Evolutionary conservation across 2,329 filamentous ascomycete species (phyloP).

Genomic region (Arthrobotrys sphaeroides): DNA sequence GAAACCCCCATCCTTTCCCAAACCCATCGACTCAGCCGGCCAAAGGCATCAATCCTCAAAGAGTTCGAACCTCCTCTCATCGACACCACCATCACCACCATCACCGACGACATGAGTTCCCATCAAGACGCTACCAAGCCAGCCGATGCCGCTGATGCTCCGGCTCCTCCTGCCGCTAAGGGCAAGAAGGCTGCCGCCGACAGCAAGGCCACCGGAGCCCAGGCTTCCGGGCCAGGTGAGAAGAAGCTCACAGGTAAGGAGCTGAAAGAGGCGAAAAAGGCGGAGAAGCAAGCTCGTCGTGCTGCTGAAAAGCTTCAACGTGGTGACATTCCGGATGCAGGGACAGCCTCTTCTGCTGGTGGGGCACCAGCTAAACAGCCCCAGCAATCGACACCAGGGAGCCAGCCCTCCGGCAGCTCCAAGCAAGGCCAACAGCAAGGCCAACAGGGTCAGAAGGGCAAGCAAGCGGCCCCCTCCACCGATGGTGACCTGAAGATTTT

Average conservation of each 20-base stretch:
- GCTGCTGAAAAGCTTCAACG: constrained; percentile 74
- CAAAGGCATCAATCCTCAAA: neutral
- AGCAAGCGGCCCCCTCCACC: constrained; percentile 61
- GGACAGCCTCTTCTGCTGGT: constrained; percentile 54
- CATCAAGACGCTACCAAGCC: constrained; percentile 1
- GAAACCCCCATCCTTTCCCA: neutral
- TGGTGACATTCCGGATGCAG: constrained; percentile 62
- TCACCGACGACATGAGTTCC: constrained; percentile 7
- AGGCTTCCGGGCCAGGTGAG: constrained; percentile 56
- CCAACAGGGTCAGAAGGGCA: constrained; percentile 63
- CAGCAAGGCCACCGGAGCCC: constrained; percentile 55
- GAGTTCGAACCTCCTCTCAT: neutral
- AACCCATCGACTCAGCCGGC: neutral
- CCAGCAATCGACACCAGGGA: constrained; percentile 59
- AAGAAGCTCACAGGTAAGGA: constrained; percentile 77
- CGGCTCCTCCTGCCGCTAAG: constrained; percentile 16
- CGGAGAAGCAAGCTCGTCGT: constrained; percentile 87
- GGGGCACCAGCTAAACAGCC: constrained; percentile 61
- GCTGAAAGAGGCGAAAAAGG: constrained; percentile 87
- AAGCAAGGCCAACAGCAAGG: constrained; percentile 54
- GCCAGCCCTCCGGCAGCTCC: constrained; percentile 53
- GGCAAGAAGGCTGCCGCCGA: constrained; percentile 36
- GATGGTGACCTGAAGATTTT: constrained; percentile 47
- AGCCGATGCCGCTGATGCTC: neutral
- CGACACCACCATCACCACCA: neutral